These are phyloP conservation scores for Microstroma glucosiphilum DNA, from an alignment of 1,284 basidiomycete genomes.

Conservation along the genomic window DNA sequence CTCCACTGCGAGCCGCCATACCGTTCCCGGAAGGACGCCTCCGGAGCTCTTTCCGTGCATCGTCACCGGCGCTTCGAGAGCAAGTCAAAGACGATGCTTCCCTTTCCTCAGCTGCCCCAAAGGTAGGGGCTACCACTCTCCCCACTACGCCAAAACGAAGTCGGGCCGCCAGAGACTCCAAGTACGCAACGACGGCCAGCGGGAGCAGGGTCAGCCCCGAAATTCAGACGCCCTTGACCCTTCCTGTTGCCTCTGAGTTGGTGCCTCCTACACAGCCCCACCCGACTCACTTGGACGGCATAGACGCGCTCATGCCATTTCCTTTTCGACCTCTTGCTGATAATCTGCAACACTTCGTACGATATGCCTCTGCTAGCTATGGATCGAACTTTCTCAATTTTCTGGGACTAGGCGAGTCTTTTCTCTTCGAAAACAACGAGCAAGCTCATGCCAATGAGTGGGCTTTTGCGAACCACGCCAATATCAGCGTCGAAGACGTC, in stretches of 20 bases:
- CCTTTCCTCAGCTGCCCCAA: too few species aligned
- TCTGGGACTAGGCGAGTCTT: constrained; percentile 52
- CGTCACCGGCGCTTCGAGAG: constrained; percentile 19
- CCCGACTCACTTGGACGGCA: too few species aligned
- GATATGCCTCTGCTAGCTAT: constrained; percentile 50
- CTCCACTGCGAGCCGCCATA: constrained; percentile 3
- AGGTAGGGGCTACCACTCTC: too few species aligned
- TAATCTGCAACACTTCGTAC: constrained; percentile 56
- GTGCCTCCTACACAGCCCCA: too few species aligned
- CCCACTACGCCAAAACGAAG: too few species aligned
- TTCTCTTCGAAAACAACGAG: constrained; percentile 53
- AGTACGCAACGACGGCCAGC: too few species aligned
- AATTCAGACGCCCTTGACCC: too few species aligned
- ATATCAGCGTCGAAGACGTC: constrained; percentile 54
- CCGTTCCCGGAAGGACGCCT: constrained; percentile 11
- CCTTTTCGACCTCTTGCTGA: constrained; percentile 53
- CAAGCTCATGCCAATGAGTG: constrained; percentile 54
- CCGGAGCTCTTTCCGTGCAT: not conserved
- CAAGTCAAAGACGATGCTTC: too few species aligned
- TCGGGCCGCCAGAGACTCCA: too few species aligned
- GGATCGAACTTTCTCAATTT: constrained; percentile 54
- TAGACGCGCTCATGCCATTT: constrained; percentile 34
- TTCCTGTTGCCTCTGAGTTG: too few species aligned
- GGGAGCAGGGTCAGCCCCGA: too few species aligned
- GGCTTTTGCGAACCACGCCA: constrained; percentile 53